Percentiles rank a stretch among this genome's conserved stretches.
These are phyloP conservation scores for Dactylis glomerata DNA, from an alignment of 176 grass and related monocot species.

Conservation along the genomic window DNA sequence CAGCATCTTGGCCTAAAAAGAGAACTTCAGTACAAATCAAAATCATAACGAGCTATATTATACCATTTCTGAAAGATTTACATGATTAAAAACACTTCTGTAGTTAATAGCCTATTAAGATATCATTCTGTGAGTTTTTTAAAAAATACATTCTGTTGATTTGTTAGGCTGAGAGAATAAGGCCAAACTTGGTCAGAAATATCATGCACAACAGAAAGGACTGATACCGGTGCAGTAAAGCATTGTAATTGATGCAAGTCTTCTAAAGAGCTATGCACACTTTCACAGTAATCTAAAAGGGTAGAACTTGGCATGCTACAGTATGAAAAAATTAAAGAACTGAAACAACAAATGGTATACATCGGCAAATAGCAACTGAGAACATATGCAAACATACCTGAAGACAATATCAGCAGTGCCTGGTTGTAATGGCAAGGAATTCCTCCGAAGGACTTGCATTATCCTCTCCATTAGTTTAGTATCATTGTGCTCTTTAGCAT, in stretches of 20 bases:
- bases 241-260: not conserved
- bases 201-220: slow-evolving; percentile 1
- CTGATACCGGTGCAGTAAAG: not conserved
- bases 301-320: not conserved
- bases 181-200: not conserved
- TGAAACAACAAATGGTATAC: not conserved
- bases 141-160: not conserved
- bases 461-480: slow-evolving; percentile 66
- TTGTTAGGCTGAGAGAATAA: not conserved
- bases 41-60: not conserved
- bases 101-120: not conserved
- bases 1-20: slow-evolving; percentile 1
- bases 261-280: not conserved
- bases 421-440: slow-evolving; percentile 68
- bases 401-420: slow-evolving; percentile 92
- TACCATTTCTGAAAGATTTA: slow-evolving; percentile 7
- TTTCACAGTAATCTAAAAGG: not conserved
- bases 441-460: slow-evolving; percentile 52
- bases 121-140: not conserved
- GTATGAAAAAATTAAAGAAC: not conserved
- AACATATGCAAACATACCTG: slow-evolving; percentile 37
- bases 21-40: slow-evolving; percentile 1
- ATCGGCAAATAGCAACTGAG: not conserved
- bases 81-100: not conserved
- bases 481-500: slow-evolving; percentile 82